Evolutionary conservation across 441 rosid genomes (phyloP).

Genomic region (Gossypium davidsonii): DNA sequence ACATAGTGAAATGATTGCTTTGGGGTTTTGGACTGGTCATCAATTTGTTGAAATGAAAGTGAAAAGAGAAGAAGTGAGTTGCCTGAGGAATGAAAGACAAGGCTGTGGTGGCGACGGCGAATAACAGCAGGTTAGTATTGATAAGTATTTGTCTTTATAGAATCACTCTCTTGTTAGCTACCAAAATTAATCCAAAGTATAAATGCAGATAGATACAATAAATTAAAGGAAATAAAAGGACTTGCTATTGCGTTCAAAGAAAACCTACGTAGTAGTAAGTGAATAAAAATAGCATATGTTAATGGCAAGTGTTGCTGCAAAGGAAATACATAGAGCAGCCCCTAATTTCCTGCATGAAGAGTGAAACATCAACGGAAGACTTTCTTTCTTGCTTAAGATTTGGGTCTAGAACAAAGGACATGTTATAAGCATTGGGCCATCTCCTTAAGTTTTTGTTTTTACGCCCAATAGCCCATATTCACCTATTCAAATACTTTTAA

Average conservation of each 20-base stretch:
- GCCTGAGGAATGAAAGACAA: slow-evolving; percentile 2
- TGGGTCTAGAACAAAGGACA: not conserved
- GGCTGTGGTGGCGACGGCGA: not conserved
- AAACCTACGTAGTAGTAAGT: not conserved
- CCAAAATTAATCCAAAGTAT: not conserved
- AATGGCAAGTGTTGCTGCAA: not conserved
- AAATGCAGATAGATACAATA: not conserved
- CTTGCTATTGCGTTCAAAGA: not conserved
- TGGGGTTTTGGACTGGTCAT: not conserved
- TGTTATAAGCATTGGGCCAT: not conserved
- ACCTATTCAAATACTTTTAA: not conserved
- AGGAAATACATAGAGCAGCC: not conserved
- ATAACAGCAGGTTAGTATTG: not conserved
- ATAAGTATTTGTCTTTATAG: not conserved
- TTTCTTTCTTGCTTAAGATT: not conserved
- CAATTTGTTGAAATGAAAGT: not conserved
- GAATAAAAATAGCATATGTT: not conserved
- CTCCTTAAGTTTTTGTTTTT: not conserved
- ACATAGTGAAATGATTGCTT: not conserved
- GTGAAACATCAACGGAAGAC: not conserved
- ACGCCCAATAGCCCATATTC: not conserved
- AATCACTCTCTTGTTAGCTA: not conserved
- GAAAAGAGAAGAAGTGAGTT: not conserved
- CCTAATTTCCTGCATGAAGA: not conserved
- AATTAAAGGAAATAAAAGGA: not conserved